phyloP scores from a whole-genome alignment of 768 basidiomycete species.

The Pleurotus platypus region DNA sequence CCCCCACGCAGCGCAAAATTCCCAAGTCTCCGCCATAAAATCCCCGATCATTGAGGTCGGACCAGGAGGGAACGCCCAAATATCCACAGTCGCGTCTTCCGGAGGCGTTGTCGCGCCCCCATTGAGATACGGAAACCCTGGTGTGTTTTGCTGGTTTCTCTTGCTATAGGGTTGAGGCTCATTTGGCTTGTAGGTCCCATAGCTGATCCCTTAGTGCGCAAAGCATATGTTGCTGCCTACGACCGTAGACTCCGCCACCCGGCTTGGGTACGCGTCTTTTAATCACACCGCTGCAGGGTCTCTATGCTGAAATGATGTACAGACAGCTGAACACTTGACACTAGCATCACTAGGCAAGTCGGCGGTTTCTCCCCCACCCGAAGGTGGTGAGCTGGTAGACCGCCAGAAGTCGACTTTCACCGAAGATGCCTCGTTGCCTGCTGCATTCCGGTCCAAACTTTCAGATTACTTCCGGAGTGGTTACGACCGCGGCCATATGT shows the following conservation, averaged over 20 bases:
- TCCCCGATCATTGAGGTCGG: slow-evolving; percentile 46
- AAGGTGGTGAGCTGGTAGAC: slow-evolving; percentile 51
- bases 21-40: slow-evolving; percentile 12
- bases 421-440: slow-evolving; percentile 81
- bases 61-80: slow-evolving; percentile 35
- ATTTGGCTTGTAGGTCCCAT: slow-evolving; percentile 63
- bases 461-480: slow-evolving; percentile 91
- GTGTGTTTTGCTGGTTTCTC: slow-evolving; percentile 34
- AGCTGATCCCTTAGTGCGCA: slow-evolving; percentile 72
- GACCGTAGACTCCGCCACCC: slow-evolving; percentile 90
- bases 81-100: slow-evolving; percentile 31
- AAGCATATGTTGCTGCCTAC: slow-evolving; percentile 87
- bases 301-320: not conserved
- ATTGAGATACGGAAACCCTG: slow-evolving; percentile 81
- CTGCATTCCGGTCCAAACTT: slow-evolving; percentile 74
- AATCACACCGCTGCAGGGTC: not conserved
- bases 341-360: slow-evolving; percentile 65
- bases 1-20: slow-evolving; percentile 9
- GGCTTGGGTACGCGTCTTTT: slow-evolving; percentile 67
- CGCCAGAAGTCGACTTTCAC: slow-evolving; percentile 73
- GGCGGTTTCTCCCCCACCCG: slow-evolving; percentile 15
- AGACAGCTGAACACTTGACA: slow-evolving; percentile 97
- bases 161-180: not conserved
- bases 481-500: slow-evolving; percentile 98
- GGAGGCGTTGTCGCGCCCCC: slow-evolving; percentile 27